Conservation (phyloP, 257 asterid species). For the Dorcoceras hygrometricum region DNA sequence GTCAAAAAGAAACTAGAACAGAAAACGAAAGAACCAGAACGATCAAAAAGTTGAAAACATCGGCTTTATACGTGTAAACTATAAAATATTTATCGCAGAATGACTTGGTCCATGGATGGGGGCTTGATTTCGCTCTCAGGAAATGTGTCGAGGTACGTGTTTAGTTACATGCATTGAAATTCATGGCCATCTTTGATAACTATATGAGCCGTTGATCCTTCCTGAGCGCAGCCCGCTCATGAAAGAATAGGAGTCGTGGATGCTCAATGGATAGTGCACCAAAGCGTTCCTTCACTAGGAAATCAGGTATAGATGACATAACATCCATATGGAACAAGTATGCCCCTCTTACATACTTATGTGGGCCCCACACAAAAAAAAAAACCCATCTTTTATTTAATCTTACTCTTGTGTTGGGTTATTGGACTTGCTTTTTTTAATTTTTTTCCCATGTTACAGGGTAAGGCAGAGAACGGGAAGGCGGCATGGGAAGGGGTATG, state of each 20-base stretch:
- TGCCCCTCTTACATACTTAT: no score
- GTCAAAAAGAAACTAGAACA: not conserved
- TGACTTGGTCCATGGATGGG: slow-evolving; percentile 98
- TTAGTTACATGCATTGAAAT: slow-evolving; percentile 4
- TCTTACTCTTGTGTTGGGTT: no score
- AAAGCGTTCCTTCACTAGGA: slow-evolving; percentile 93
- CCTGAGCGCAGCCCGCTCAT: slow-evolving; percentile 72
- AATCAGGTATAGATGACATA: slow-evolving; percentile 53
- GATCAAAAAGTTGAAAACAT: not conserved
- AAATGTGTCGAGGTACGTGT: slow-evolving; percentile 80
- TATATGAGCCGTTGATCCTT: not conserved
- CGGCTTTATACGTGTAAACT: not conserved
- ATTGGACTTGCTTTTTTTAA: no score
- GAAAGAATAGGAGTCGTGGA: slow-evolving; percentile 92
- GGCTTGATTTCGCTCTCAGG: slow-evolving; percentile 92
- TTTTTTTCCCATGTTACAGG: slow-evolving; percentile 50
- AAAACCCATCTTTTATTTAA: no score
- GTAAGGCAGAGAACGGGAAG: slow-evolving; percentile 71
- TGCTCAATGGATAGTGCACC: slow-evolving; percentile 94
- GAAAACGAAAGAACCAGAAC: not conserved
- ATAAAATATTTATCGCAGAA: slow-evolving; percentile 51
- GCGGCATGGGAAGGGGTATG: slow-evolving; percentile 99
- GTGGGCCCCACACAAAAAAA: no score
- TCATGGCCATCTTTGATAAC: not conserved
- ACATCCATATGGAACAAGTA: no score